Evolutionary conservation across 2,329 filamentous ascomycete species (phyloP).

Genomic region (Aureobasidium vineae): DNA sequence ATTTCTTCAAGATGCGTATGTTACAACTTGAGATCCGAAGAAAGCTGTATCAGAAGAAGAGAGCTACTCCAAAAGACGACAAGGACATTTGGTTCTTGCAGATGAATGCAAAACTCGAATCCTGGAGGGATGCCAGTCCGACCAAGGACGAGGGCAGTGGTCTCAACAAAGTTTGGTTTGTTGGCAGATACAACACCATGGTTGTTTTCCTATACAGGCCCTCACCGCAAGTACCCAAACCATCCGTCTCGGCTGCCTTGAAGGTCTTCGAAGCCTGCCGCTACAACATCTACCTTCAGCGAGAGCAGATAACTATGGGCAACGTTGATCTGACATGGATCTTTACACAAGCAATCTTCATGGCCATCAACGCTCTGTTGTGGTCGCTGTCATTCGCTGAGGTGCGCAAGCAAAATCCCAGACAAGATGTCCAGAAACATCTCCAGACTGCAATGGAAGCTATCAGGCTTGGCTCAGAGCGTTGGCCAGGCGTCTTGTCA

Average conservation of each 20-base stretch:
- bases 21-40: constrained; percentile 85
- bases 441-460: constrained; percentile 73
- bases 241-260: constrained; percentile 72
- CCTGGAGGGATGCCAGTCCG: constrained; percentile 76
- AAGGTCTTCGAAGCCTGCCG: constrained; percentile 81
- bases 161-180: constrained; percentile 77
- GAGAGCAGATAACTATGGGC: constrained; percentile 71
- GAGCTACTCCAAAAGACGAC: constrained; percentile 71
- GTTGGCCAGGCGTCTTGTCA: constrained; percentile 87
- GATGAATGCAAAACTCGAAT: constrained; percentile 74
- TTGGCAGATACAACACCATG: constrained; percentile 78
- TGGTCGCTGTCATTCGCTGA: constrained; percentile 89
- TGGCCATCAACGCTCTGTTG: constrained; percentile 85
- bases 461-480: constrained; percentile 74
- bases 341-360: constrained; percentile 84
- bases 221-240: constrained; percentile 86
- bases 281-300: constrained; percentile 77
- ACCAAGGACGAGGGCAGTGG: constrained; percentile 65
- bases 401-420: constrained; percentile 68
- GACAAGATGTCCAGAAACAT: constrained; percentile 73
- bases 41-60: constrained; percentile 81
- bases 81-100: constrained; percentile 81
- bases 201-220: constrained; percentile 84
- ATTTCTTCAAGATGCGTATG: constrained; percentile 89
- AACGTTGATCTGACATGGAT: constrained; percentile 91